phyloP scores from a whole-genome alignment of 2,329 filamentous ascomycete species.

The Talaromyces sp. region DNA sequence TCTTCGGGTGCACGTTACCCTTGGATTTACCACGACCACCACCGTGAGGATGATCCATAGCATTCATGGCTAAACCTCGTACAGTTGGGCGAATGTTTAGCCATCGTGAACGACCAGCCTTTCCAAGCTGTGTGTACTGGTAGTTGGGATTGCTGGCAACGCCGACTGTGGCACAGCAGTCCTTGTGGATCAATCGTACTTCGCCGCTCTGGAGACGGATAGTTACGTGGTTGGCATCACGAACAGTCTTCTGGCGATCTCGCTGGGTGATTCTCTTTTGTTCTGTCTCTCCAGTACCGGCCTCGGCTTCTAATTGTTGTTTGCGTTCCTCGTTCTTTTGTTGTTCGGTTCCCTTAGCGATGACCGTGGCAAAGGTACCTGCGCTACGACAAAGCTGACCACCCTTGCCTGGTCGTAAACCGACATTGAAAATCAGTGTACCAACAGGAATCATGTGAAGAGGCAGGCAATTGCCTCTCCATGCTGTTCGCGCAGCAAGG shows the following conservation, averaged over 20 bases:
- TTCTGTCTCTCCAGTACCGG: constrained; percentile 52
- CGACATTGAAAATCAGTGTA: constrained; percentile 88
- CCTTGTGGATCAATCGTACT: constrained; percentile 79
- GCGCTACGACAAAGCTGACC: constrained; percentile 94
- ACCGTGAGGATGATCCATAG: constrained; percentile 96
- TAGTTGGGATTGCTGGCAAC: constrained; percentile 90
- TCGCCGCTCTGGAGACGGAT: constrained; percentile 90
- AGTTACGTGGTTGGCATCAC: constrained; percentile 73
- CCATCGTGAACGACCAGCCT: constrained; percentile 91
- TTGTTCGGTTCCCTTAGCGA: constrained; percentile 80
- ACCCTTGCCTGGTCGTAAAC: constrained; percentile 65
- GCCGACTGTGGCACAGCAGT: constrained; percentile 92
- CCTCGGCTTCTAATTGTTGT: constrained; percentile 29
- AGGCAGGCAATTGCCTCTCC: constrained; percentile 90
- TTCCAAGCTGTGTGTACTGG: constrained; percentile 86
- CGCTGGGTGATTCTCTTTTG: constrained; percentile 36
- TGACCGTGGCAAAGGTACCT: constrained; percentile 83
- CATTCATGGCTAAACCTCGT: constrained; percentile 98
- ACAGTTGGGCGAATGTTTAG: constrained; percentile 92
- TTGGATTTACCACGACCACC: constrained; percentile 99
- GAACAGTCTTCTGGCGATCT: constrained; percentile 45
- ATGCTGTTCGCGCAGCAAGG: constrained; percentile 87
- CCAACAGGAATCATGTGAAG: constrained; percentile 94
- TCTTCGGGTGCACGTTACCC: constrained; percentile 92
- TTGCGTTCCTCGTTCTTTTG: constrained; percentile 28